Base-by-base conservation (phyloP, 2,329 filamentous ascomycete species). In the Lachnellula willkommii region DNA sequence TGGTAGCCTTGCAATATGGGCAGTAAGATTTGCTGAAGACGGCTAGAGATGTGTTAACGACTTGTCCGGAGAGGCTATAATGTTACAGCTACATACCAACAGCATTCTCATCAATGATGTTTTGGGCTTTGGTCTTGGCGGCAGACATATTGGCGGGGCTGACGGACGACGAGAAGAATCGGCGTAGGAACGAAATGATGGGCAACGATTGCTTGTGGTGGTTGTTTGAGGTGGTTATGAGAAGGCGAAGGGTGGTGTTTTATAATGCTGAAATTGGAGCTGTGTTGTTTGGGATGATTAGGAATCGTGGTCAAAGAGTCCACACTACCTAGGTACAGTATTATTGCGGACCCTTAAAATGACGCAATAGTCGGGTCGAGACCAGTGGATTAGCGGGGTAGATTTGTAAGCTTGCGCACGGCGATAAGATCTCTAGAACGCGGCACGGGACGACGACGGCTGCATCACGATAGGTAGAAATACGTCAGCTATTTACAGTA, bases 21-120 rank as follows among this genome's bases (percentile, higher is more conserved):
- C 94, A 99, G 78, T 90, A 96, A 15, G 87, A 90, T 79, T 99
- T 99, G 75, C 88, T 92, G 82, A 99, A 99, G 72, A 99, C 89
- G 68, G 94, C 89, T 89, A 42, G 35, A 20, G 42, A 35, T 20
- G 35, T 47, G 32, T 61, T 60, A 62, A 55, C 46, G 47, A 8
- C 12, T 22, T 35, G 20, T 17, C 6, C 12, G 17, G 28, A 35
- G 28, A 17, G 11, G 42, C 42, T 9, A 26, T 9, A 17, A 9
- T 28, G n/a, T 22, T 15, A 24, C 37, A 20, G 20, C 7, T 22
- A 77, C 85, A 54, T 79, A 90, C 87, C 86, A 73, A 96, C 91
- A 67, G 84, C 76, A 77, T 96, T 94, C 70, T 92, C 85, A 74
- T 94, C 84, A 73, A 97, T 96, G 76, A 96, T 85, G 69, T 79